Percentiles rank a stretch among this genome's conserved stretches.
phyloP scores from a whole-genome alignment of 164 flowering plant species.

The Annona squamosa region DNA sequence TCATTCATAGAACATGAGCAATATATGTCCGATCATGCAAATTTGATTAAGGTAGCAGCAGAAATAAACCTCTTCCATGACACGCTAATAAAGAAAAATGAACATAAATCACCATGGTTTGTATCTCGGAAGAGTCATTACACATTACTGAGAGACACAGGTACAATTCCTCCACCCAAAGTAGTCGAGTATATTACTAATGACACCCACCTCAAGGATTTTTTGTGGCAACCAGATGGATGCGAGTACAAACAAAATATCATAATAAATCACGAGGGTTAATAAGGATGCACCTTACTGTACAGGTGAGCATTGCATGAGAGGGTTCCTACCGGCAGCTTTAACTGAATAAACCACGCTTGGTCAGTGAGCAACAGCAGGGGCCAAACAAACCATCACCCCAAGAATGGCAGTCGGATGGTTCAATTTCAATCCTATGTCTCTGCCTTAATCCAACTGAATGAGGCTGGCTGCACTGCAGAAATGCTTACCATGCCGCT shows the following conservation, averaged over 20 bases:
- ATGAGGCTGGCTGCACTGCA: neutral
- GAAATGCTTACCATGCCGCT: slow-evolving; percentile 49
- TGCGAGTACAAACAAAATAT: neutral
- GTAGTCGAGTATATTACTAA: neutral
- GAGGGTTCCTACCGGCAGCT: neutral
- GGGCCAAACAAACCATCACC: neutral
- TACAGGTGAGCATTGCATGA: neutral
- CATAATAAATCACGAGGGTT: neutral
- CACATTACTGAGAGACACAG: neutral
- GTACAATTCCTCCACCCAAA: neutral
- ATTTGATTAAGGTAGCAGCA: no score
- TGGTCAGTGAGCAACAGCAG: neutral
- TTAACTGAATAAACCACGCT: neutral
- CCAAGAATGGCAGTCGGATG: neutral
- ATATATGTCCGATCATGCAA: no score
- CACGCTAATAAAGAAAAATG: no score
- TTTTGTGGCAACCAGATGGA: neutral
- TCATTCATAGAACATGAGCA: no score
- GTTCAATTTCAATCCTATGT: neutral
- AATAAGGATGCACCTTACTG: slow-evolving; percentile 1
- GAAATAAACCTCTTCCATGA: no score
- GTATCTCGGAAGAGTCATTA: no score
- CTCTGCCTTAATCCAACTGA: neutral
- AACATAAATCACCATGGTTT: no score
- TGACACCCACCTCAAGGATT: neutral